Evolutionary conservation across 2,329 filamentous ascomycete species (phyloP), one percentile per base, ranked within the genome.

Genomic region (Elsinoe arachidis): DNA sequence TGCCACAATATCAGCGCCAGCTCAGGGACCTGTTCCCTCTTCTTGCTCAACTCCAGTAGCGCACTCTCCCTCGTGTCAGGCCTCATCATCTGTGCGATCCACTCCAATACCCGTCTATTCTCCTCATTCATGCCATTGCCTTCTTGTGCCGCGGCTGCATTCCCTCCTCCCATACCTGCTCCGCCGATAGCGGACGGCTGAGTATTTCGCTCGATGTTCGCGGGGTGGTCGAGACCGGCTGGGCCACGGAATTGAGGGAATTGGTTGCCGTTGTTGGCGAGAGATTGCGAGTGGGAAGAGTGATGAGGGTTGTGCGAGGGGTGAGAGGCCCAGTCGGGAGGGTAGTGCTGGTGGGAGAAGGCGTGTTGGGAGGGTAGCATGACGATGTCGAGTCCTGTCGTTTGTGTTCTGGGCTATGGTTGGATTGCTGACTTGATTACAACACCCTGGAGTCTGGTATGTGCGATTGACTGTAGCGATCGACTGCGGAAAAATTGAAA

Each of bases 1-100:
- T 99, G 93, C 93, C 93, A 99, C 61, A 99, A 78, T 61, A 99
- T 96, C 66, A 99, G 78, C 47, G 93, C 93, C 59, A 99, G 78
- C 76, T 99, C 93, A 0, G 93, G 92, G 14, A 99, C 93, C 73
- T 97, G 93, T 74, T 99, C 93, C 58, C 93, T 80, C 81, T 99
- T 99, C 79, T 99, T 99, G 76, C 92, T 97, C 54, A 99, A 80
- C 73, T 99, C 93, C 68, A 99, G 80, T 56, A 99, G 79, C 52
- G 93, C 93, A 3, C 89, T 86, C 76, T 97, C 93, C 61, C 93
- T 83, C 26, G 90, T 91, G 65, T 81, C 84, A 63, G 91, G 88
- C 70, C 90, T 92, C 69, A 97, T 80, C 58, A 96, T 80, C 70
- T 96, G 91, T 56, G 91, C 89, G 62, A 96, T 93, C 79, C 90